Percentiles rank a stretch among this genome's conserved stretches.
These are phyloP conservation scores for Annulohypoxylon moriforme DNA, from an alignment of 495 filamentous ascomycete genomes.

Conservation along the genomic window DNA sequence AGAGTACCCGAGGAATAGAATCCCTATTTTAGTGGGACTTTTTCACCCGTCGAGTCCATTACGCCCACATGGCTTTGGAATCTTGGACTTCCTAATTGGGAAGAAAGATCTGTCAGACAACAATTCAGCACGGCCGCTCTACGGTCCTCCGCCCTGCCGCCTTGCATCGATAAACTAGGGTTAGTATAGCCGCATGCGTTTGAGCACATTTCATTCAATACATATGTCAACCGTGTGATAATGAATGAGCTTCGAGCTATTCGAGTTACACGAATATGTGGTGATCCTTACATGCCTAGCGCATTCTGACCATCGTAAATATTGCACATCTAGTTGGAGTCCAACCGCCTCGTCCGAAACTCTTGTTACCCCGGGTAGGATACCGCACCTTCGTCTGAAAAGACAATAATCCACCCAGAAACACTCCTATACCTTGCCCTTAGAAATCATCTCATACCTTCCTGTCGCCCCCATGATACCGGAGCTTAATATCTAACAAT, in stretches of 20 bases:
- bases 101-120: conserved; percentile 20
- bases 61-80: conserved; percentile 27
- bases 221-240: background rate
- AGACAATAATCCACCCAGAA: no score
- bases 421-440: no score
- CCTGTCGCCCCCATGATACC: background rate
- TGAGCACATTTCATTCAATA: conserved; percentile 10
- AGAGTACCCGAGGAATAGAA: conserved; percentile 16
- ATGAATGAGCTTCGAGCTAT: no score
- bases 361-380: no score
- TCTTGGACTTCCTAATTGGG: conserved; percentile 23
- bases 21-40: background rate
- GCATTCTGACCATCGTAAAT: no score
- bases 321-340: no score
- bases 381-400: no score
- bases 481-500: no score
- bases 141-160: no score
- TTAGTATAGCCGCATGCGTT: background rate
- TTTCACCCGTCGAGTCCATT: no score
- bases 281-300: background rate
- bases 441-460: background rate
- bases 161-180: background rate
- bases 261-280: background rate
- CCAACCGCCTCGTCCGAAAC: no score
- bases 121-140: background rate